Evolutionary conservation across 768 basidiomycete genomes (phyloP).

Genomic region (Suillus spraguei): DNA sequence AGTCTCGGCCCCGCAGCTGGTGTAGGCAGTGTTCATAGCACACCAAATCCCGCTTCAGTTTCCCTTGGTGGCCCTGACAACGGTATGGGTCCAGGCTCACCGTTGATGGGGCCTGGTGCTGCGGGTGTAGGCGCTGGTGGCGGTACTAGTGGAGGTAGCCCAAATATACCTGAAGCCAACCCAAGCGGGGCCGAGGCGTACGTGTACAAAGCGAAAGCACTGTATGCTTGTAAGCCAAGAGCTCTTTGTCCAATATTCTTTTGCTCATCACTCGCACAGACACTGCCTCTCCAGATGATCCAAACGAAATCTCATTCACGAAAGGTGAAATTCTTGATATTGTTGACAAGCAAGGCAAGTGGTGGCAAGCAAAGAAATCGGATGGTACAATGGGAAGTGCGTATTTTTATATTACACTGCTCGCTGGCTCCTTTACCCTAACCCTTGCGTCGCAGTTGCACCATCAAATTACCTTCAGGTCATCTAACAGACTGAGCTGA

Average conservation of each 20-base stretch:
- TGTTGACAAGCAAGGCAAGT: constrained; percentile 89
- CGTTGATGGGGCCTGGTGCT: constrained; percentile 65
- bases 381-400: constrained; percentile 80
- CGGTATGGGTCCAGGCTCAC: constrained; percentile 56
- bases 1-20: constrained; percentile 54
- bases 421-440: constrained; percentile 16
- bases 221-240: constrained; percentile 78
- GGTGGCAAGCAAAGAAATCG: constrained; percentile 87
- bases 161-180: constrained; percentile 29
- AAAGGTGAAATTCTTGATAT: constrained; percentile 95
- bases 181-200: constrained; percentile 46
- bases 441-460: constrained; percentile 52
- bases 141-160: constrained; percentile 23
- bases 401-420: constrained; percentile 32
- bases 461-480: constrained; percentile 87
- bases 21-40: constrained; percentile 59
- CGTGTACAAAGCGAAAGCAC: constrained; percentile 80
- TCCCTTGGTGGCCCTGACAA: constrained; percentile 49
- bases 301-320: constrained; percentile 91
- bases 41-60: constrained; percentile 32
- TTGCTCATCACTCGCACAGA: constrained; percentile 53
- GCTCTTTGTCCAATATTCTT: constrained; percentile 15
- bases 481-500: constrained; percentile 48
- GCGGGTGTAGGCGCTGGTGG: constrained; percentile 63
- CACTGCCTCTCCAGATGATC: constrained; percentile 91